Evolutionary conservation across 1,284 basidiomycete genomes (phyloP).

Genomic region (Pseudozyma sp.): DNA sequence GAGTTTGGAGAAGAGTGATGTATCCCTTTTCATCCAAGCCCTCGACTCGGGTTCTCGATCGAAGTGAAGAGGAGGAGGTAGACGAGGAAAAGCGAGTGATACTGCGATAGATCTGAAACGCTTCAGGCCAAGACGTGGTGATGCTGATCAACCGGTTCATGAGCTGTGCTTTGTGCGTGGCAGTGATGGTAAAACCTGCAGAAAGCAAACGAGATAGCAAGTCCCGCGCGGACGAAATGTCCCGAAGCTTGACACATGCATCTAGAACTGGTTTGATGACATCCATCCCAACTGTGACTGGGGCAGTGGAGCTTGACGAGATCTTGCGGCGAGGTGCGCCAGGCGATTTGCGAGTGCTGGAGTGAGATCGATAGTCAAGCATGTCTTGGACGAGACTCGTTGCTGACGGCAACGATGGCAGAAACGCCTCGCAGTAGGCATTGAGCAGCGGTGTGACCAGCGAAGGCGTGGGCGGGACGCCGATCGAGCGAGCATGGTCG

Average conservation of each 20-base stretch:
- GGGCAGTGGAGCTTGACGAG: background rate
- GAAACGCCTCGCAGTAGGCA: conserved; percentile 56
- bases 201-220: conserved; percentile 30
- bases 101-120: conserved; percentile 39
- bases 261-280: conserved; percentile 40
- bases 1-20: conserved; percentile 19
- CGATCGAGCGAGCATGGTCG: conserved; percentile 30
- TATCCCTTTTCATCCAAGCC: conserved; percentile 28
- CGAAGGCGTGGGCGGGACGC: conserved; percentile 32
- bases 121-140: conserved; percentile 41
- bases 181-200: conserved; percentile 19
- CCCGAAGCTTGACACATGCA: conserved; percentile 46
- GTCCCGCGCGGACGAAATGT: conserved; percentile 29
- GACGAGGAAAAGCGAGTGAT: conserved; percentile 19
- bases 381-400: conserved; percentile 45
- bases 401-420: conserved; percentile 49
- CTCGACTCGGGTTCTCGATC: background rate
- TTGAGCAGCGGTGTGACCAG: conserved; percentile 50
- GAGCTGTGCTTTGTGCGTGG: conserved; percentile 19
- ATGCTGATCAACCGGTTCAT: conserved; percentile 29
- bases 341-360: background rate
- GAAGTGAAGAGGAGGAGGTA: background rate
- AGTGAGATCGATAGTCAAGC: conserved; percentile 12
- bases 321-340: background rate
- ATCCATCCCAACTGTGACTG: conserved; percentile 3